Percentiles rank a stretch among this genome's conserved stretches.
Evolutionary conservation across 441 rosid species (phyloP).

Genomic region (Metrosideros polymorpha): DNA sequence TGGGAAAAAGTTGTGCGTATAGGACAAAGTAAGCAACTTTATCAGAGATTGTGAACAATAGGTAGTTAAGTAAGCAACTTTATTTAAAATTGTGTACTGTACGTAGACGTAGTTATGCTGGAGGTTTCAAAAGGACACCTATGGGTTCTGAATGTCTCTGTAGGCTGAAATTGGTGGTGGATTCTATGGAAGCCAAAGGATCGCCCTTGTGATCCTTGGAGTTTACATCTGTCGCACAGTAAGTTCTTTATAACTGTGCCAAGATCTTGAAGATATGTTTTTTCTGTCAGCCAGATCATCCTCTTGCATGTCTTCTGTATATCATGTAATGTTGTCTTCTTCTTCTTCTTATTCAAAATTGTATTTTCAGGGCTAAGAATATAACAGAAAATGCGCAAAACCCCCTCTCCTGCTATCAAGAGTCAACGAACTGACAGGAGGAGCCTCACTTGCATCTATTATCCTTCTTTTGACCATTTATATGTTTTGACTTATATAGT

Average conservation of each 20-base stretch:
- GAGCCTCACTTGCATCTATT: conserved; percentile 72
- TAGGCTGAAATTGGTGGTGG: too few species aligned
- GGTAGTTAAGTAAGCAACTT: neutral
- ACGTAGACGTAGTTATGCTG: too few species aligned
- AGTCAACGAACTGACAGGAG: conserved; percentile 69
- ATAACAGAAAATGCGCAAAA: conserved; percentile 70
- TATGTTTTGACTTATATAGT: neutral
- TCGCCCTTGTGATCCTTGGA: too few species aligned
- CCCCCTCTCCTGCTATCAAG: conserved; percentile 72
- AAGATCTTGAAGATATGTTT: too few species aligned
- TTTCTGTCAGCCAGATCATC: neutral
- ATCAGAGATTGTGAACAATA: neutral
- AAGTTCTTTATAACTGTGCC: too few species aligned
- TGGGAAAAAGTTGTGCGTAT: neutral
- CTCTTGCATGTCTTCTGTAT: neutral
- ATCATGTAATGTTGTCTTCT: neutral
- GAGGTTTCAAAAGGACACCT: too few species aligned
- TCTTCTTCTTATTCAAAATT: neutral
- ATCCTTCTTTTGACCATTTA: conserved; percentile 26
- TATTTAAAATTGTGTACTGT: too few species aligned
- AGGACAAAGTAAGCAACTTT: neutral
- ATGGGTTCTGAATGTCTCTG: too few species aligned
- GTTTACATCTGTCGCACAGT: too few species aligned
- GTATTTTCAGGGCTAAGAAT: conserved; percentile 43
- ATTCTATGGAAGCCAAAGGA: too few species aligned